These are phyloP conservation scores for Esteya vermicola DNA, from an alignment of 2,329 filamentous ascomycete species.

Conservation along the genomic window DNA sequence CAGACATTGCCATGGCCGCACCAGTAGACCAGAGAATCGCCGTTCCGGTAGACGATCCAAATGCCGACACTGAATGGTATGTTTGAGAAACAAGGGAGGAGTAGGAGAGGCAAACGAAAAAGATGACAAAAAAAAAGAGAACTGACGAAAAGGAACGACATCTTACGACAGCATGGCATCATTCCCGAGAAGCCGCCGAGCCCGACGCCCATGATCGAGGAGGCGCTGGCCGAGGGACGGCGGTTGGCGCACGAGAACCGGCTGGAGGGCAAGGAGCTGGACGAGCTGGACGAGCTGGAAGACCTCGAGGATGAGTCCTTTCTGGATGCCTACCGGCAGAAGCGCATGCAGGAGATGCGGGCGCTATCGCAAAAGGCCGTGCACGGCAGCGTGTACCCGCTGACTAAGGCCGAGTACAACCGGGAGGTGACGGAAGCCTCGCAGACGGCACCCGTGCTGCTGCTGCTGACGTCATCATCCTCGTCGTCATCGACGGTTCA, in stretches of 20 bases:
- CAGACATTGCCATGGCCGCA: slow-evolving; percentile 35
- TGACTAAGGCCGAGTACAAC: slow-evolving; percentile 89
- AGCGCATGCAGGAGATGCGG: slow-evolving; percentile 72
- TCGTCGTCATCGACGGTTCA: too few relatives aligned
- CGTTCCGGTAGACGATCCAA: slow-evolving; percentile 87
- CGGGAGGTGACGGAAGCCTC: slow-evolving; percentile 87
- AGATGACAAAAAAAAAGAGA: neutral
- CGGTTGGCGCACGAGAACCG: slow-evolving; percentile 81
- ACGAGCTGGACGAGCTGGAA: slow-evolving; percentile 86
- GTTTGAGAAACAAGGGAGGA: too few relatives aligned
- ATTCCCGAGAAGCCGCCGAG: slow-evolving; percentile 97
- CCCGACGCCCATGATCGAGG: slow-evolving; percentile 89
- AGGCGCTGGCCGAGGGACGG: slow-evolving; percentile 75
- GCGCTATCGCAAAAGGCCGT: slow-evolving; percentile 61
- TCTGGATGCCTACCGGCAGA: slow-evolving; percentile 73
- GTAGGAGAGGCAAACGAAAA: slow-evolving; percentile 10
- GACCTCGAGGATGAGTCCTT: slow-evolving; percentile 93
- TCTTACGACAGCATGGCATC: slow-evolving; percentile 87
- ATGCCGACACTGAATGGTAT: slow-evolving; percentile 99
- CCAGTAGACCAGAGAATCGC: slow-evolving; percentile 49
- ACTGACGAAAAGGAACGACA: slow-evolving; percentile 65
- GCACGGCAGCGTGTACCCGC: slow-evolving; percentile 81
- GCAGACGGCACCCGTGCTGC: slow-evolving; percentile 41
- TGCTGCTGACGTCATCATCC: slow-evolving; percentile 66
- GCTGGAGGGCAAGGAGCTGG: slow-evolving; percentile 84